Conservation (phyloP, 495 filamentous ascomycete species). For the Aspergillus conjunctus region DNA sequence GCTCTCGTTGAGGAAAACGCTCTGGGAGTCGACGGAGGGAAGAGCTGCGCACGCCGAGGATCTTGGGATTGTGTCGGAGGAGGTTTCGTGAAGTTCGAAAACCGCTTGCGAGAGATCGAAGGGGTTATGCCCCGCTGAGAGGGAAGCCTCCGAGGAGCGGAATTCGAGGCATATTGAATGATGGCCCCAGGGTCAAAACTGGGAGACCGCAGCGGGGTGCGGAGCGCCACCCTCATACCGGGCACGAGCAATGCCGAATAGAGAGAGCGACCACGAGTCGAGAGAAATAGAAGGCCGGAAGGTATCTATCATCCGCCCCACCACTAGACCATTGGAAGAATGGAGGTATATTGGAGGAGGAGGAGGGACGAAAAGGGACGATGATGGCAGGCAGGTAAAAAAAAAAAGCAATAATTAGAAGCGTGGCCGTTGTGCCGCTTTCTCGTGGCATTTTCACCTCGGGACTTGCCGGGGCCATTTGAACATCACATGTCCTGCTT, state of each 20-base stretch:
- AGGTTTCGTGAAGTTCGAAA: conserved; percentile 1
- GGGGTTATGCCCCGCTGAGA: conserved; percentile 14
- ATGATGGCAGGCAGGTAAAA: conserved; percentile 10
- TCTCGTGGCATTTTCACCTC: conserved; percentile 16
- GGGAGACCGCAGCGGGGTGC: conserved; percentile 43
- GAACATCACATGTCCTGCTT: conserved; percentile 5
- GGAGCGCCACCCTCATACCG: conserved; percentile 45
- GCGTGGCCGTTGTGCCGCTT: conserved; percentile 13
- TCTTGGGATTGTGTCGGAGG: conserved; percentile 8
- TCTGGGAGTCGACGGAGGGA: neutral
- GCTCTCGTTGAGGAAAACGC: conserved; percentile 18
- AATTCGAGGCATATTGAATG: conserved; percentile 29
- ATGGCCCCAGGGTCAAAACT: conserved; percentile 37
- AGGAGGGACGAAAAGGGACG: neutral
- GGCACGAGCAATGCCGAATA: conserved; percentile 27
- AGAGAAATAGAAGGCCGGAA: conserved; percentile 5
- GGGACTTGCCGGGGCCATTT: conserved; percentile 5
- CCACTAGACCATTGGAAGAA: conserved; percentile 14
- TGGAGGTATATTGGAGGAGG: neutral
- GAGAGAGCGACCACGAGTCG: conserved; percentile 21
- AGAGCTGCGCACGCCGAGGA: neutral
- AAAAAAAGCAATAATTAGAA: conserved; percentile 9
- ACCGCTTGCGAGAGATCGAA: conserved; percentile 6
- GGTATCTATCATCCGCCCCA: conserved; percentile 17
- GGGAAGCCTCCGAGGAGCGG: conserved; percentile 11